These are phyloP conservation scores for Aegilops tauschii DNA, from an alignment of 176 grass and related monocot genomes.

Conservation along the genomic window DNA sequence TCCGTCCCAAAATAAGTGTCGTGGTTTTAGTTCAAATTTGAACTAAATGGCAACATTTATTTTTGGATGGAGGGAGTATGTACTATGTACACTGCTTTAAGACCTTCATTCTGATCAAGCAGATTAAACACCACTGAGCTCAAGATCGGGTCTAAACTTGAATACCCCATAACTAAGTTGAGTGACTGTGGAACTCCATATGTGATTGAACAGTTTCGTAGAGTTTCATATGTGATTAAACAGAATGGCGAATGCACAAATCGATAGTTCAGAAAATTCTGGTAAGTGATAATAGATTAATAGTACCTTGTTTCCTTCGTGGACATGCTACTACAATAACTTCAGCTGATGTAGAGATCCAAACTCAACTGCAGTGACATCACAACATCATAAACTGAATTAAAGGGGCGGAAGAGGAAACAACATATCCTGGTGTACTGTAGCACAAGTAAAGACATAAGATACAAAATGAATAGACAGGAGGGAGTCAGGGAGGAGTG, in stretches of 20 bases:
- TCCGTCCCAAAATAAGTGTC: too few relatives aligned
- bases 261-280: not conserved
- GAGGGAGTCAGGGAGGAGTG: not conserved
- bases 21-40: too few relatives aligned
- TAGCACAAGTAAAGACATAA: not conserved
- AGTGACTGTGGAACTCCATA: not conserved
- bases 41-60: too few relatives aligned
- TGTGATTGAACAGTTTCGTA: too few relatives aligned
- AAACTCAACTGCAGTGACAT: not conserved
- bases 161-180: not conserved
- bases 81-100: not conserved
- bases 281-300: not conserved
- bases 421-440: not conserved
- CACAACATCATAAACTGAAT: not conserved
- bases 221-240: not conserved
- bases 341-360: not conserved
- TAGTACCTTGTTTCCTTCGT: slow-evolving; percentile 34
- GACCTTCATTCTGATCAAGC: not conserved
- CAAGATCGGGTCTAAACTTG: not conserved
- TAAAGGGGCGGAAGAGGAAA: not conserved
- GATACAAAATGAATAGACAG: not conserved
- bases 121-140: not conserved
- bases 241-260: not conserved
- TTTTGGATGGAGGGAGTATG: too few relatives aligned
- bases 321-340: slow-evolving; percentile 33